These are phyloP conservation scores for Tylopilus balloui DNA, from an alignment of 768 basidiomycete species.

Conservation along the genomic window DNA sequence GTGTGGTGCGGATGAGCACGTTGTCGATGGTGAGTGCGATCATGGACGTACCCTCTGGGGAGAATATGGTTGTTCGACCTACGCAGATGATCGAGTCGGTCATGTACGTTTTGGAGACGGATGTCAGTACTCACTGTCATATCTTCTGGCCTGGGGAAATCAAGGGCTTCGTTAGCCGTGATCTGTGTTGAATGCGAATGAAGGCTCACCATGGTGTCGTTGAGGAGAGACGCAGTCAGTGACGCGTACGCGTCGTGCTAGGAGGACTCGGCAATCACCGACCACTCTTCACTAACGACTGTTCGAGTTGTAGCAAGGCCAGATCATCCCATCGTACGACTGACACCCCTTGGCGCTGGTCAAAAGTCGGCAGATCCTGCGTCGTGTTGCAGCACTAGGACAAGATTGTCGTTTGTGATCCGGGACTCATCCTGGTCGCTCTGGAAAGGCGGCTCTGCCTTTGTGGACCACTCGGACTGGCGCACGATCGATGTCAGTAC, in stretches of 20 bases:
- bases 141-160: constrained; percentile 71
- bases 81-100: constrained; percentile 29
- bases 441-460: constrained; percentile 88
- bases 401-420: constrained; percentile 90
- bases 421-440: constrained; percentile 93
- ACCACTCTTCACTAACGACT: background rate
- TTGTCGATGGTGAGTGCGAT: constrained; percentile 7
- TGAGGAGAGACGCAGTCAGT: constrained; percentile 18
- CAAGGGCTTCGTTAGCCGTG: background rate
- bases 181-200: background rate
- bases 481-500: constrained; percentile 96
- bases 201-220: constrained; percentile 46
- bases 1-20: constrained; percentile 6
- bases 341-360: constrained; percentile 89
- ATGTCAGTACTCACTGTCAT: constrained; percentile 72
- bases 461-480: constrained; percentile 96
- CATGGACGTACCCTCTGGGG: constrained; percentile 76
- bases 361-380: constrained; percentile 95
- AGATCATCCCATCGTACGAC: constrained; percentile 54
- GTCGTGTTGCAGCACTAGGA: constrained; percentile 91
- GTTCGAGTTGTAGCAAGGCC: too few species aligned
- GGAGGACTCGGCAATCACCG: constrained; percentile 20
- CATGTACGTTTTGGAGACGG: constrained; percentile 7
- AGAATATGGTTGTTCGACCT: constrained; percentile 98
- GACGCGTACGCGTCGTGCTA: constrained; percentile 20